Base-by-base conservation (phyloP, 2,329 filamentous ascomycete genomes). In the Colletotrichum sp. region DNA sequence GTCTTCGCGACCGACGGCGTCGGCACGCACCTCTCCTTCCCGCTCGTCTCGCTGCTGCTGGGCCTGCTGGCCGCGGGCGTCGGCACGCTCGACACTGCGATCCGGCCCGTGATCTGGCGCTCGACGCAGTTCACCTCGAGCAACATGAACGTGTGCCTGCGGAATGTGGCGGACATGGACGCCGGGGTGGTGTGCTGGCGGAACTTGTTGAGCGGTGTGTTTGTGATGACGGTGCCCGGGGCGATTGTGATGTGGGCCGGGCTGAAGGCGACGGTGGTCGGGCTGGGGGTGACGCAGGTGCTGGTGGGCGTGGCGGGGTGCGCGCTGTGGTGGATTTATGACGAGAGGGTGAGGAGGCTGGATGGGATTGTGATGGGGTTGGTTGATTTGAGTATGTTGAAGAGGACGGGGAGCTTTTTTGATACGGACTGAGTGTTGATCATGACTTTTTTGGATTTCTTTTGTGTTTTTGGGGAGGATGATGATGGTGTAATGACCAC, bases 111-210 rank as follows among this genome's bases (percentile, higher is more conserved):
- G 30, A 83, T 90, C 60, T 83, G 83, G 30, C 83, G 85, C n/a
- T 89, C 88, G 36, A 86, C 88, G 9, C 85, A 86, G 61, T 90
- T 88, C 76, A 90, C 88, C 1, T 87, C 84, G 5, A 83, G 86
- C 8, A 89, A 85, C 79, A 82, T 89, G 28, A 82, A 82, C n/a
- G 81, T 86, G 15, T 85, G 85, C 28, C 83, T 88, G 68, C 85
- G 88, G 34, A 88, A 84, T 78, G 86, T 85, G 18, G 84, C 84
- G 16, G 88, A 90, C 77, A 90, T 91, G 88, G 81, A 85, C 30
- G 85, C 83, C 5, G 86, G 83, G 34, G 83, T 89, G 4, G 76
- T 81, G 3, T 83, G 85, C 48, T 84, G 87, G 81, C 84, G 87
- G 26, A 83, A 81, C 15, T 62, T 89, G 18, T 78, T 84, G 6